Evolutionary conservation across 78 protist genomes (phyloP), one percentile per base, ranked within the genome.

Genomic region (Chrysochromulina parva): DNA sequence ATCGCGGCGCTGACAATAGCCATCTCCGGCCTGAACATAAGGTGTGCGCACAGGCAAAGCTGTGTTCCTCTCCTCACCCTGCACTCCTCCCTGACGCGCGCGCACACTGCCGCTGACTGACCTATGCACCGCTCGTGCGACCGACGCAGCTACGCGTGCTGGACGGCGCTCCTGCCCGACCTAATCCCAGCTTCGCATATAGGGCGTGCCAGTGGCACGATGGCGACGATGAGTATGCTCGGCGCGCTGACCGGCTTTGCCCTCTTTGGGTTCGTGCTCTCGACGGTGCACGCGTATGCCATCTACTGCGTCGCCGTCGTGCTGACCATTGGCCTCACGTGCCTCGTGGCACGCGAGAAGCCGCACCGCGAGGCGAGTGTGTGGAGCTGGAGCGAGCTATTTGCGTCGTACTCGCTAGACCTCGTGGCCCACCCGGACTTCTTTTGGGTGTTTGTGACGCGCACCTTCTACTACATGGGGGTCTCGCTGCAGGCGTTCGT

Each of bases 371-470:
- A 47, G 52, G 22, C 38, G 85, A 26, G 57, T 19, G 57, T 13
- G 17, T 6, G 24, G 20, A 7, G 4, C 57, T 13, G 24, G 85
- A 1, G 20, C 11, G 92, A 74, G 80, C 6, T 90, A 47, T 7
- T 58, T 5, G 14, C 20, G 48, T 48, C 89, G 48, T 90, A 78
- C 92, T 24, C 88, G 22, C 76, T 90, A 13, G 88, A 74, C 84
- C 22, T 22, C 24, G n/a, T 47, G 74, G 65, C 13, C 54, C 19
- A 65, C 53, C 28, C 60, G 73, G 92, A 90, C 81, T 90, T 90
- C 88, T 90, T 90, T 58, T 90, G 92, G 92, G 92, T 90, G 47
- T 90, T 90, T 20, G 92, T 74, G 22, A 50, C 84, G 52, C 87
- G 92, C 48, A 58, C 84, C 22, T 90, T 90, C 86, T 90, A 67